Evolutionary conservation across 2,329 filamentous ascomycete genomes (phyloP).

Genomic region (Sclerotinia subarctica): DNA sequence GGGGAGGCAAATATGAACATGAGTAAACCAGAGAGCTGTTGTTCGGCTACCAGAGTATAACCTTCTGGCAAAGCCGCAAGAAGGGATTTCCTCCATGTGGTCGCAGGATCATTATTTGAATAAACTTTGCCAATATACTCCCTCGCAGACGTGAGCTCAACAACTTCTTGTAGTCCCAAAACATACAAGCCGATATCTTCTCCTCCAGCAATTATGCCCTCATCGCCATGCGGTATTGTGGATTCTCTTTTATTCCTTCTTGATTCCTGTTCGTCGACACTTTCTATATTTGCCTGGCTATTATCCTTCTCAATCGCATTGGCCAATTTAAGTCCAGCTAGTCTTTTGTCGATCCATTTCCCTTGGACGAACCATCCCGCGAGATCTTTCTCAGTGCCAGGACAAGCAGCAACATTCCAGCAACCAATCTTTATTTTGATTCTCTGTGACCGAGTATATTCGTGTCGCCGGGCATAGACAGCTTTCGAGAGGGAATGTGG

Average conservation of each 20-base stretch:
- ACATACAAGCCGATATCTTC: slow-evolving; percentile 85
- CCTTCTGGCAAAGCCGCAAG: slow-evolving; percentile 70
- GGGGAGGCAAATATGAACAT: slow-evolving; percentile 84
- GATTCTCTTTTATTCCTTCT: slow-evolving; percentile 42
- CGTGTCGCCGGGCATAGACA: slow-evolving; percentile 68
- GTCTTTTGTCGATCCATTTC: slow-evolving; percentile 62
- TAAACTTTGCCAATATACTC: slow-evolving; percentile 73
- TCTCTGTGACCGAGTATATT: slow-evolving; percentile 72
- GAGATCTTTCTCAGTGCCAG: slow-evolving; percentile 83
- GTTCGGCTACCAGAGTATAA: slow-evolving; percentile 72
- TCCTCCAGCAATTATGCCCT: slow-evolving; percentile 48
- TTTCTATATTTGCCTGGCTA: slow-evolving; percentile 42
- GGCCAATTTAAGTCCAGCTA: slow-evolving; percentile 54
- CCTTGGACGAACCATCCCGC: slow-evolving; percentile 83
- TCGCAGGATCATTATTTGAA: slow-evolving; percentile 66
- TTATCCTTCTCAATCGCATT: slow-evolving; percentile 39
- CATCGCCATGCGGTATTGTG: slow-evolving; percentile 45
- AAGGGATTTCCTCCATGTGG: slow-evolving; percentile 78
- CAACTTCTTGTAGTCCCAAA: slow-evolving; percentile 86
- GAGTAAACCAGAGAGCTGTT: slow-evolving; percentile 83
- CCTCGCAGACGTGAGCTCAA: slow-evolving; percentile 75
- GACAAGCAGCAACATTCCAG: slow-evolving; percentile 89
- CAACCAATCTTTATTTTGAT: slow-evolving; percentile 86
- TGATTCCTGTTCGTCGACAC: slow-evolving; percentile 47
- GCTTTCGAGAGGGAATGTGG: slow-evolving; percentile 60